Evolutionary conservation across 176 grass and related monocot species (phyloP).

Genomic region (Ananas comosus): DNA sequence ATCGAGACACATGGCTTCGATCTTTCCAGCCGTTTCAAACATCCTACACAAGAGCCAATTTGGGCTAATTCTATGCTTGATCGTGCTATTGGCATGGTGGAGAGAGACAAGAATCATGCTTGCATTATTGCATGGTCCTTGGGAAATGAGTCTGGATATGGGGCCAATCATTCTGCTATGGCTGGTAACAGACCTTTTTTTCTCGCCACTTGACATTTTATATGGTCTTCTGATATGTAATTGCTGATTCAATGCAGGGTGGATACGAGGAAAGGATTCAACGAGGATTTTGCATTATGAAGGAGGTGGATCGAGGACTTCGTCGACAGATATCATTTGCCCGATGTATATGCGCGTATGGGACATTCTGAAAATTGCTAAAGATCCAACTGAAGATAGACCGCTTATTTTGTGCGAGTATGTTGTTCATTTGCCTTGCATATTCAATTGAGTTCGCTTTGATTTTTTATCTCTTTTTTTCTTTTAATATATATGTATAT

Average conservation of each 20-base stretch:
- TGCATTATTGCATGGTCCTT: conserved; percentile 92
- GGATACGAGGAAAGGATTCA: conserved; percentile 72
- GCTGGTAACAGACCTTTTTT: conserved; percentile 43
- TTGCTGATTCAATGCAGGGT: conserved; percentile 45
- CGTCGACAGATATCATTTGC: conserved; percentile 89
- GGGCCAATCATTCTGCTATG: conserved; percentile 89
- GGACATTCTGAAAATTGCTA: conserved; percentile 86
- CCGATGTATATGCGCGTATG: conserved; percentile 99
- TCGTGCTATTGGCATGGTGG: conserved; percentile 80
- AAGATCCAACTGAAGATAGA: conserved; percentile 73
- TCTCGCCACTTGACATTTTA: conserved; percentile 2
- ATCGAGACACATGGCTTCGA: conserved; percentile 96
- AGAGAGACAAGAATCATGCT: conserved; percentile 96
- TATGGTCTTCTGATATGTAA: background rate
- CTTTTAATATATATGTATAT: conserved; percentile 8
- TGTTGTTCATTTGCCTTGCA: conserved; percentile 16
- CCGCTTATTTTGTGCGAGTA: conserved; percentile 99
- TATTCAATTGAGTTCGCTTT: conserved; percentile 11
- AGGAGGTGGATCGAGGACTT: conserved; percentile 84
- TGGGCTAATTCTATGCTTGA: conserved; percentile 90
- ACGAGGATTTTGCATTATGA: conserved; percentile 87
- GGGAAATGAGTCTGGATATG: conserved; percentile 87
- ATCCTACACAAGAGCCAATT: conserved; percentile 67
- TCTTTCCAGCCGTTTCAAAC: conserved; percentile 65
- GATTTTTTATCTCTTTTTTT: conserved; percentile 1